These are phyloP conservation scores for Chaetoceros muelleri DNA, from an alignment of 108 stramenopile genomes.

Conservation along the genomic window DNA sequence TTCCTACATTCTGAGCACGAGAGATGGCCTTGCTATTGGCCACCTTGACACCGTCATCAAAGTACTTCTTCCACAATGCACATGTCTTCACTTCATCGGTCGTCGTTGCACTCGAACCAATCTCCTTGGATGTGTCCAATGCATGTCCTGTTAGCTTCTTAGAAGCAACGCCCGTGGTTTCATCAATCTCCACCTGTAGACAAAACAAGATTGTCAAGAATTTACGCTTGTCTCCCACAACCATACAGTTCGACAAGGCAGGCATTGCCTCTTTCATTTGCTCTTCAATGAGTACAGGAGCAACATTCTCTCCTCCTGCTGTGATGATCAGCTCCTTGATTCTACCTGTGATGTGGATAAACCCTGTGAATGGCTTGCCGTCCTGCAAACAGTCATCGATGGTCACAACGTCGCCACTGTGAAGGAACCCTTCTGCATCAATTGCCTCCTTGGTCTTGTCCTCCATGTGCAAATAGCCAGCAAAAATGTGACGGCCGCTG, in stretches of 20 bases:
- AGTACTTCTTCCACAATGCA: constrained; percentile 19
- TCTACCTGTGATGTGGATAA: constrained; percentile 26
- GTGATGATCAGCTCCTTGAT: constrained; percentile 53
- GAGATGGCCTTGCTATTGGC: constrained; percentile 31
- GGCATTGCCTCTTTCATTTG: constrained; percentile 38
- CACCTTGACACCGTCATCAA: constrained; percentile 15
- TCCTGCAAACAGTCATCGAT: constrained; percentile 8
- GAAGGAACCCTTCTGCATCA: constrained; percentile 53
- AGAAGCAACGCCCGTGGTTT: constrained; percentile 8
- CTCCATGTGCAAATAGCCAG: constrained; percentile 63
- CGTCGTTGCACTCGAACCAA: constrained; percentile 26
- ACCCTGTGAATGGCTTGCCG: constrained; percentile 7
- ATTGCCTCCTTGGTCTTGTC: constrained; percentile 52
- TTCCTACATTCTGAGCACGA: constrained; percentile 56
- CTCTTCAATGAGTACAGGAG: constrained; percentile 65
- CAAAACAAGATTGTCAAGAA: constrained; percentile 26
- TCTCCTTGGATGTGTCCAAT: constrained; percentile 29
- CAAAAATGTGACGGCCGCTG: constrained; percentile 64
- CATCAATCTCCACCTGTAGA: constrained; percentile 16
- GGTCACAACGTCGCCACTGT: constrained; percentile 30
- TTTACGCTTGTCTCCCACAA: constrained; percentile 65
- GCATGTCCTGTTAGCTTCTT: constrained; percentile 39
- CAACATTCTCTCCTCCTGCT: constrained; percentile 68
- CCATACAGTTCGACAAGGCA: constrained; percentile 28
- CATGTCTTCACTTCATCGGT: constrained; percentile 40